phyloP scores from a whole-genome alignment of 1,284 basidiomycete genomes.

The Inonotus obliquus region DNA sequence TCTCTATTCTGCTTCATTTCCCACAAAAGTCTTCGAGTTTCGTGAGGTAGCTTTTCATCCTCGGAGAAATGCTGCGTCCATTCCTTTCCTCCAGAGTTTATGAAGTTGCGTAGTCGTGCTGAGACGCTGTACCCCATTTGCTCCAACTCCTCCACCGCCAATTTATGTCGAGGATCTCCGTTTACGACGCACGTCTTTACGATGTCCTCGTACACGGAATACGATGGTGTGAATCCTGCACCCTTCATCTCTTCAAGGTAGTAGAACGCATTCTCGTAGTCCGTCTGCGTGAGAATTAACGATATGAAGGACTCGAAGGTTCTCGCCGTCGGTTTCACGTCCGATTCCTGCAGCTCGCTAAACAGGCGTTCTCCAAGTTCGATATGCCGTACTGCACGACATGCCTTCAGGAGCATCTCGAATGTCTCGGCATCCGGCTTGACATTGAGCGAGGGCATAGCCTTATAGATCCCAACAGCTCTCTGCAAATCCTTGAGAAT shows the following conservation, averaged over 20 bases:
- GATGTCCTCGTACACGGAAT: conserved; percentile 56
- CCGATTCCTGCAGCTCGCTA: conserved; percentile 52
- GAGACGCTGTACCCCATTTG: conserved; percentile 41
- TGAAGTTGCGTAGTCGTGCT: conserved; percentile 29
- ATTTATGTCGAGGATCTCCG: conserved; percentile 57
- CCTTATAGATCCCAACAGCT: conserved; percentile 72
- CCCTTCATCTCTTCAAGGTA: conserved; percentile 86
- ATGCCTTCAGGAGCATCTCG: conserved; percentile 65
- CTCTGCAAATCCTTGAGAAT: conserved; percentile 67
- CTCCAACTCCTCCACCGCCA: conserved; percentile 71
- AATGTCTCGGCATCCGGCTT: conserved; percentile 61
- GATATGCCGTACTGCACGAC: conserved; percentile 48
- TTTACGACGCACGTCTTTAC: conserved; percentile 51
- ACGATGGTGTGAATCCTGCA: conserved; percentile 49
- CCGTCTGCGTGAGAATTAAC: conserved; percentile 63
- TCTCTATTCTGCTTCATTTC: neutral
- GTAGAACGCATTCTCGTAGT: conserved; percentile 84
- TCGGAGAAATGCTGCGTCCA: conserved; percentile 1
- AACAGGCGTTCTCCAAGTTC: conserved; percentile 60
- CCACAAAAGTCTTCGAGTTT: neutral
- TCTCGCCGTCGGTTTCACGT: conserved; percentile 47
- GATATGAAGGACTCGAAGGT: conserved; percentile 67
- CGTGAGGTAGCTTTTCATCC: conserved; percentile 1
- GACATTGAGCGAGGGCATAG: conserved; percentile 50
- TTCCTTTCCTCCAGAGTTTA: conserved; percentile 28